A percentile compares a stretch with the other conserved stretches of the same genome.
Evolutionary conservation across 805 yeast genomes (phyloP).

Genomic region (Yarrowia sp.): DNA sequence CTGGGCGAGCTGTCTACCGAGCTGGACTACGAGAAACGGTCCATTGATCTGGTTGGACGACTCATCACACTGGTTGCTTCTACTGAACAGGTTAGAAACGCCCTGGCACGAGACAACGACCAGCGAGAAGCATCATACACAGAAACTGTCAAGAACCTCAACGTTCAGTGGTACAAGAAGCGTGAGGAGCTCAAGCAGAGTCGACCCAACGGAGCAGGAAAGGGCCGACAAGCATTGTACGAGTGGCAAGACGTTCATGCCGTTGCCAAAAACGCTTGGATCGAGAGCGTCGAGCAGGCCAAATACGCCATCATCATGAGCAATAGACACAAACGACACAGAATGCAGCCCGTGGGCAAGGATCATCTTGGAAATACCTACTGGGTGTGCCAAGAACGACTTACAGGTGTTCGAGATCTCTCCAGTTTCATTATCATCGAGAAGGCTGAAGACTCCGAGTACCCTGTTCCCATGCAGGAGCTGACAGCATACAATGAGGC

Average conservation of each 20-base stretch:
- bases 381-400: conserved; percentile 36
- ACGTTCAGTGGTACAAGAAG: conserved; percentile 37
- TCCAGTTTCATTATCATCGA: conserved; percentile 27
- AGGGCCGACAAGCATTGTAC: conserved; percentile 32
- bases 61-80: conserved; percentile 29
- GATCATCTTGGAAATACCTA: conserved; percentile 36
- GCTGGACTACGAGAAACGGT: conserved; percentile 31
- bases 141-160: conserved; percentile 31
- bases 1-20: conserved; percentile 28
- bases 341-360: conserved; percentile 30
- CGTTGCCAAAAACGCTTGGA: conserved; percentile 30
- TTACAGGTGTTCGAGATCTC: conserved; percentile 26
- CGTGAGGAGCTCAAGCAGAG: conserved; percentile 38
- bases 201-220: conserved; percentile 37
- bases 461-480: conserved; percentile 31
- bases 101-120: conserved; percentile 30
- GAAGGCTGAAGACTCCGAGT: conserved; percentile 12
- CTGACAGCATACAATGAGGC: conserved; percentile 27
- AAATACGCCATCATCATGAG: conserved; percentile 26
- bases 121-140: conserved; percentile 34
- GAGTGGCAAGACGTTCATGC: conserved; percentile 31
- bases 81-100: conserved; percentile 33
- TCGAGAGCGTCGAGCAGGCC: conserved; percentile 26
- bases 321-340: conserved; percentile 31
- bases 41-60: conserved; percentile 26